A percentile compares a stretch with the other conserved stretches of the same genome.
Conservation (phyloP, 768 basidiomycete genomes). For the Filobasidium floriforme region DNA sequence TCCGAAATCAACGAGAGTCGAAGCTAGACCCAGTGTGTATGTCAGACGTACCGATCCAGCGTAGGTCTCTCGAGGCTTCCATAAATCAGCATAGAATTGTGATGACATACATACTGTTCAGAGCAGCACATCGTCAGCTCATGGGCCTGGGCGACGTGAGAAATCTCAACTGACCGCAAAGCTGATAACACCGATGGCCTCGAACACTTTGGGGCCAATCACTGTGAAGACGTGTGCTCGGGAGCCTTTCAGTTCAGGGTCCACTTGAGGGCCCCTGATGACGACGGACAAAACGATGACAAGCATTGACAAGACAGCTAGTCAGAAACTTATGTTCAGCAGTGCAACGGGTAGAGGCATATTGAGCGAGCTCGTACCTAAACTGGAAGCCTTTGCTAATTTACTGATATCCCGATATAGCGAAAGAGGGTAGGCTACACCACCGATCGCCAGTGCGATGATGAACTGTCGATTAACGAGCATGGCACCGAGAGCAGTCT, state of each 20-base stretch:
- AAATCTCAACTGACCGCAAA: constrained; percentile 34
- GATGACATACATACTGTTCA: constrained; percentile 58
- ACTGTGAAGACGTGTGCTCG: constrained; percentile 66
- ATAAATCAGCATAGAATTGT: constrained; percentile 94
- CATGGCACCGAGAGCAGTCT: constrained; percentile 65
- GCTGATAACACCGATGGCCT: constrained; percentile 88
- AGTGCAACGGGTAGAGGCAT: neutral
- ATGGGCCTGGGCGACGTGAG: neutral
- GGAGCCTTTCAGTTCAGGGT: constrained; percentile 67
- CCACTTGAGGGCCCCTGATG: constrained; percentile 68
- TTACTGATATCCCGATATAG: constrained; percentile 97
- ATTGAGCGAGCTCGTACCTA: constrained; percentile 61
- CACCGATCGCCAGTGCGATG: constrained; percentile 74
- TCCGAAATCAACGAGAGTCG: neutral
- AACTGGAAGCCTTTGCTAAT: constrained; percentile 79
- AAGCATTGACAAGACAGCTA: constrained; percentile 60
- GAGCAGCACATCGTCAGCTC: neutral
- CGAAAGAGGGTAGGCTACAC: constrained; percentile 88
- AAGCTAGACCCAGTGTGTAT: too few species aligned
- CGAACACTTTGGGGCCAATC: constrained; percentile 72
- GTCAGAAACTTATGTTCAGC: neutral
- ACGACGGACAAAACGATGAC: constrained; percentile 83
- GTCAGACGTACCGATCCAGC: constrained; percentile 57
- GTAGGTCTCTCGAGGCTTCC: constrained; percentile 88
- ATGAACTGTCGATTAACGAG: constrained; percentile 82